phyloP scores from a whole-genome alignment of 768 basidiomycete species.

The Leccinum longicurvipes region DNA sequence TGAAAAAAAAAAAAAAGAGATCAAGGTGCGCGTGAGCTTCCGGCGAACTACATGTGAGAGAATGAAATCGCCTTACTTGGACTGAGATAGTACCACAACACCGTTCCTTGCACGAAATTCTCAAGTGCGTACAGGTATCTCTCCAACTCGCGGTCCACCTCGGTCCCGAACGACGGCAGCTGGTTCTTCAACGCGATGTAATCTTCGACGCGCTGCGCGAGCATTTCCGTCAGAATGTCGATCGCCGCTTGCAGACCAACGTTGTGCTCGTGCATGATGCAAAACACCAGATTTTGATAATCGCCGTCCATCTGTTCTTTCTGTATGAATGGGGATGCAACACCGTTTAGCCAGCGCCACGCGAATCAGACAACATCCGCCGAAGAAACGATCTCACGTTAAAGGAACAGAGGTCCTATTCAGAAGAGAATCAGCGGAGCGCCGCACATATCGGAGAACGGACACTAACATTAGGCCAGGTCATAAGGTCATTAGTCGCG shows the following conservation, averaged over 20 bases:
- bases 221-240: slow-evolving; percentile 37
- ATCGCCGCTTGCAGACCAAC: slow-evolving; percentile 34
- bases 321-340: slow-evolving; percentile 15
- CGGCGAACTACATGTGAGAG: not conserved
- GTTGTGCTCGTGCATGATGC: slow-evolving; percentile 35
- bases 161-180: slow-evolving; percentile 34
- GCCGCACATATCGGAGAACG: slow-evolving; percentile 1
- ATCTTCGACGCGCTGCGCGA: slow-evolving; percentile 33
- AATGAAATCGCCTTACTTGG: slow-evolving; percentile 29
- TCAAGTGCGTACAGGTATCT: slow-evolving; percentile 35
- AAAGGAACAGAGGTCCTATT: slow-evolving; percentile 29
- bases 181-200: slow-evolving; percentile 31
- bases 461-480: slow-evolving; percentile 38
- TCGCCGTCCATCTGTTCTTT: slow-evolving; percentile 40
- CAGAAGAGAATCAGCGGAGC: slow-evolving; percentile 10
- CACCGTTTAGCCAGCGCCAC: slow-evolving; percentile 3
- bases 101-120: slow-evolving; percentile 38
- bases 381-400: slow-evolving; percentile 22
- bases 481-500: slow-evolving; percentile 41
- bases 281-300: slow-evolving; percentile 40
- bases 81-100: slow-evolving; percentile 40
- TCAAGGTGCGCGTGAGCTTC: not conserved
- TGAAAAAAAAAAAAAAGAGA: not conserved
- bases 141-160: slow-evolving; percentile 33
- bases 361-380: slow-evolving; percentile 4